phyloP scores from a whole-genome alignment of 2,329 filamentous ascomycete species.

The Calonectria crousiana region DNA sequence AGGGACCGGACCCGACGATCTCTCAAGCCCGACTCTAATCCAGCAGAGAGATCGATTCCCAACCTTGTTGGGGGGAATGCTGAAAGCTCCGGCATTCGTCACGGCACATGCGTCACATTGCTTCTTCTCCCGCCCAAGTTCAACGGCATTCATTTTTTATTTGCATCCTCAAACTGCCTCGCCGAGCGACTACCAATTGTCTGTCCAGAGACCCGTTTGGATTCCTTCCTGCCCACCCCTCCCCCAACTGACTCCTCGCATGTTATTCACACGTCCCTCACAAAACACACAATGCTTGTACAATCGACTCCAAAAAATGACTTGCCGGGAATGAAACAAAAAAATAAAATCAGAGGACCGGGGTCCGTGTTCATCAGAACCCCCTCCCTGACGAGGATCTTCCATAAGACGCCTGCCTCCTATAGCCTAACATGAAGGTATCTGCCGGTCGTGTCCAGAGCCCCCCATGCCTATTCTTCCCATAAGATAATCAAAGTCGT shows the following conservation, averaged over 20 bases:
- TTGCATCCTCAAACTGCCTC: not conserved
- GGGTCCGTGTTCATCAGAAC: conserved; percentile 43
- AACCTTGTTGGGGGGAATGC: not conserved
- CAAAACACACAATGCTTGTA: not conserved
- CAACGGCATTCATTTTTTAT: not conserved
- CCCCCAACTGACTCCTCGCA: not conserved
- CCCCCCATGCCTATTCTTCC: conserved; percentile 37
- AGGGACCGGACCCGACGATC: not conserved
- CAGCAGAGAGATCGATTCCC: conserved; percentile 5
- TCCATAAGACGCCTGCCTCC: conserved; percentile 43
- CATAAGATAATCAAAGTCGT: conserved; percentile 42
- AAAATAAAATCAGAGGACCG: conserved; percentile 26
- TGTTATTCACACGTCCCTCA: not conserved
- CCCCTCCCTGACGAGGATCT: conserved; percentile 31
- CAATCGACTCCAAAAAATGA: not conserved
- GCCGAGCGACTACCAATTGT: not conserved
- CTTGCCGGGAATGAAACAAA: conserved; percentile 21
- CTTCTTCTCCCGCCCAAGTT: not conserved
- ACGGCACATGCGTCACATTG: conserved; percentile 10
- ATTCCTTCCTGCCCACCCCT: not conserved
- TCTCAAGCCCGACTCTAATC: not conserved
- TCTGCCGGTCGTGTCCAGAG: conserved; percentile 40
- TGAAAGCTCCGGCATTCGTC: not conserved
- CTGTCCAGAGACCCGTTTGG: not conserved
- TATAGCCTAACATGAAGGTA: conserved; percentile 43